Evolutionary conservation across 495 filamentous ascomycete genomes (phyloP).

Genomic region (Podospora didyma): DNA sequence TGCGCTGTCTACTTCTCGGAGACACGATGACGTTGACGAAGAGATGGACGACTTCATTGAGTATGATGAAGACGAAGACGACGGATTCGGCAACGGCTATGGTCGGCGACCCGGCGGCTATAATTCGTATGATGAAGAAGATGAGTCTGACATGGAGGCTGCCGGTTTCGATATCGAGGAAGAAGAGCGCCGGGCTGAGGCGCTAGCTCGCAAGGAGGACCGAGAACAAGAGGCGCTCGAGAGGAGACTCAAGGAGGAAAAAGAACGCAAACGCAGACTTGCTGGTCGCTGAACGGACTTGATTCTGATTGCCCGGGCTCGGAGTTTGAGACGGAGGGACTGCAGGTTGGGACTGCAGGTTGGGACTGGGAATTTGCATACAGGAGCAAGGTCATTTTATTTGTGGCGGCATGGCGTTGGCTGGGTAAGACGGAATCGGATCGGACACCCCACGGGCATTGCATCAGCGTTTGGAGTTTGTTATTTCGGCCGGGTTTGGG

Average conservation of each 20-base stretch:
- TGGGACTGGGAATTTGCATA: not conserved
- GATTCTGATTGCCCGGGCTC: too few species aligned
- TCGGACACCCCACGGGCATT: slow-evolving; percentile 10
- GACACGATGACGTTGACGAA: slow-evolving; percentile 53
- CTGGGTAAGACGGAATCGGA: slow-evolving; percentile 11
- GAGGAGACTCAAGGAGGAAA: slow-evolving; percentile 40
- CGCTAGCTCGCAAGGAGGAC: slow-evolving; percentile 50
- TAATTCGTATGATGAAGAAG: slow-evolving; percentile 23
- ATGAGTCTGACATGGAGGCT: slow-evolving; percentile 60
- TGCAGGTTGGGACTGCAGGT: not conserved
- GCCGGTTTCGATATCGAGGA: slow-evolving; percentile 55
- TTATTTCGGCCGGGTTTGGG: not conserved
- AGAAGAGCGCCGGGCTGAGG: slow-evolving; percentile 51
- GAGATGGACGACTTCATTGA: slow-evolving; percentile 51
- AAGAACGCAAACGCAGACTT: slow-evolving; percentile 37
- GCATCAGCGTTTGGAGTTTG: slow-evolving; percentile 24
- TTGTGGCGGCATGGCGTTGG: slow-evolving; percentile 11
- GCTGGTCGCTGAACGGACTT: too few species aligned
- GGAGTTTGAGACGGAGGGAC: not conserved
- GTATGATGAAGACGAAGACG: slow-evolving; percentile 48
- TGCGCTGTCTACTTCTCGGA: slow-evolving; percentile 29
- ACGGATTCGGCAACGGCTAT: slow-evolving; percentile 22
- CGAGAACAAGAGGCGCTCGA: slow-evolving; percentile 41
- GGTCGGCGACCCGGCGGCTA: slow-evolving; percentile 29
- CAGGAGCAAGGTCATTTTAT: not conserved